Conservation (phyloP, 2,329 filamentous ascomycete species). For the Aureobasidium sp. region DNA sequence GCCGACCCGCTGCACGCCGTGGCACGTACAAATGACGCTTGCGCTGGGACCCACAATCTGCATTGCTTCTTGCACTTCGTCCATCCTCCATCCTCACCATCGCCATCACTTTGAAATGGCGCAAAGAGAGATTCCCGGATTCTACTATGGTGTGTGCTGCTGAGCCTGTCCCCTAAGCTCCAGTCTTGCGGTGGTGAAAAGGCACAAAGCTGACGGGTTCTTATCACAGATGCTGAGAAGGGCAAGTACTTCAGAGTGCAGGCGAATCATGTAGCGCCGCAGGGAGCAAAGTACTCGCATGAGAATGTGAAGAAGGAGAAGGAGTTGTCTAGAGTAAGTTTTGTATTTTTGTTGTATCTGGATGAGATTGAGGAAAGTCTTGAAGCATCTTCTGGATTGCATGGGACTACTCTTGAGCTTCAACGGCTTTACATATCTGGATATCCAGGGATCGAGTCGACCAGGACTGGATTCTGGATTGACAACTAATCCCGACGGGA, state of each 20-base stretch:
- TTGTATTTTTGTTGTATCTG: background rate
- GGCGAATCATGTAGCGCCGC: slow-evolving; percentile 29
- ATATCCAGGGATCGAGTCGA: background rate
- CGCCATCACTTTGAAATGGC: background rate
- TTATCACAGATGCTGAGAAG: slow-evolving; percentile 33
- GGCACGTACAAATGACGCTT: background rate
- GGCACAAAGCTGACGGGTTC: background rate
- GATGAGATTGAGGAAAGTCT: background rate
- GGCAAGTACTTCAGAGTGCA: slow-evolving; percentile 44
- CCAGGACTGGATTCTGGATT: background rate
- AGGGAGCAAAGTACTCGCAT: slow-evolving; percentile 32
- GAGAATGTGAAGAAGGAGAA: slow-evolving; percentile 32
- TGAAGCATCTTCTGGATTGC: background rate
- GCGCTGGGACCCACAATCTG: background rate
- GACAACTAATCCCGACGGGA: background rate
- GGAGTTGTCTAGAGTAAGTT: slow-evolving; percentile 25
- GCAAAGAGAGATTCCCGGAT: slow-evolving; percentile 31
- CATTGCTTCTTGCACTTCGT: background rate
- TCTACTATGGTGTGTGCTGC: slow-evolving; percentile 33
- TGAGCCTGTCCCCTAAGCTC: background rate
- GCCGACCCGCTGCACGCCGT: background rate
- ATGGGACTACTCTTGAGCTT: background rate
- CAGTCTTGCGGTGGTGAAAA: background rate
- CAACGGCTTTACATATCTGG: background rate
- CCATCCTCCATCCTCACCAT: background rate